Conservation (phyloP, 2,329 filamentous ascomycete genomes). For the Penicillium sp. region DNA sequence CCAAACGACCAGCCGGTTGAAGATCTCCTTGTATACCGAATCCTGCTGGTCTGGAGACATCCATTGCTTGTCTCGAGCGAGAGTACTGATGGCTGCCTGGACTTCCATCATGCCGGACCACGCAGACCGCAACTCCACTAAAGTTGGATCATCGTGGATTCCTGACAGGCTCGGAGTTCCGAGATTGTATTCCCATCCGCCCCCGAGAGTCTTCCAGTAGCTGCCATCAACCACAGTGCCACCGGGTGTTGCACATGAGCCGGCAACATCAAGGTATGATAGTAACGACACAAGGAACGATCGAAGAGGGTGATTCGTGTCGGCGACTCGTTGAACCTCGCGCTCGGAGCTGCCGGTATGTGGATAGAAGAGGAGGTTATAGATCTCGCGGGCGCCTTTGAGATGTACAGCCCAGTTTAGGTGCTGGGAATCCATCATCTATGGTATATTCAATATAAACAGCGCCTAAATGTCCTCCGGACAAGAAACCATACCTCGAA, state of each 20-base stretch:
- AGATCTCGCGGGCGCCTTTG: conserved; percentile 39
- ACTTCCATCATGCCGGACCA: conserved; percentile 37
- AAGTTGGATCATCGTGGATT: conserved; percentile 19
- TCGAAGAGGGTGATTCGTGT: conserved; percentile 33
- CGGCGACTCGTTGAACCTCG: conserved; percentile 28
- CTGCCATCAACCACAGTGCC: conserved; percentile 37
- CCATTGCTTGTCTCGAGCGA: conserved; percentile 33
- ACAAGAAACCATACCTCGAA: conserved; percentile 29
- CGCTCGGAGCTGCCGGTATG: conserved; percentile 20
- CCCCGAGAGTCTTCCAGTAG: conserved; percentile 39
- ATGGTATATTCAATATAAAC: neutral
- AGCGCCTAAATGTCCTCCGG: neutral
- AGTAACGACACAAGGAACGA: conserved; percentile 39
- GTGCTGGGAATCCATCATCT: conserved; percentile 40
- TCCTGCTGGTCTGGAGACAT: conserved; percentile 30
- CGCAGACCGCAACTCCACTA: conserved; percentile 28
- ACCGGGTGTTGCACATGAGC: conserved; percentile 37
- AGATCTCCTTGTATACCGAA: conserved; percentile 26
- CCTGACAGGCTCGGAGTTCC: conserved; percentile 30
- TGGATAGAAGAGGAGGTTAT: conserved; percentile 31
- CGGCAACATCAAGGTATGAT: conserved; percentile 40
- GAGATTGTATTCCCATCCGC: conserved; percentile 38
- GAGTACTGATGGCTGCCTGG: conserved; percentile 30
- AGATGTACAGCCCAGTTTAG: conserved; percentile 40
- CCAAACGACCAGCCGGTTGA: conserved; percentile 29